Conservation (phyloP, 176 grass and related monocot species). For the Zoysia pacifica region DNA sequence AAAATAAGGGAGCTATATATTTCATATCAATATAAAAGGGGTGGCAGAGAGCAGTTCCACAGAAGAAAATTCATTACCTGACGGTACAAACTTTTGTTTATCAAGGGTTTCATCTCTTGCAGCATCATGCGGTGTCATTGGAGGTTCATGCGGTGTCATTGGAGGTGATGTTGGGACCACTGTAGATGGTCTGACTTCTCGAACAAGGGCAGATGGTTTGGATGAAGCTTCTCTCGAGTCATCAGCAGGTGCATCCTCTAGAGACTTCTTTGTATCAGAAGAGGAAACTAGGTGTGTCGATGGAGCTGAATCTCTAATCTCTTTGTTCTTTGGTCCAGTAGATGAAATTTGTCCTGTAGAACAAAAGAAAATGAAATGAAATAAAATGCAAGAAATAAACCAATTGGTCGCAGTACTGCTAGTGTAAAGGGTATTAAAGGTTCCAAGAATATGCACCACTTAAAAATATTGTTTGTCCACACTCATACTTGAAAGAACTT, state of each 20-base stretch:
- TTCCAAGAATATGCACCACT: not conserved
- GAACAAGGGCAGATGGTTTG: constrained; percentile 13
- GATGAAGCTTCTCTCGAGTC: not conserved
- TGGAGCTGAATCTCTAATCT: constrained; percentile 2
- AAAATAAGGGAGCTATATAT: no score
- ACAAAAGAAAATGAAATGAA: constrained; percentile 7
- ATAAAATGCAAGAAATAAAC: constrained; percentile 1
- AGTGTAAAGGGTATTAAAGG: not conserved
- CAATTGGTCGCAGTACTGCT: not conserved
- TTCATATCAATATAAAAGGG: no score
- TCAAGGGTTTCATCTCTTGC: no score
- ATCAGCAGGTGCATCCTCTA: constrained; percentile 1
- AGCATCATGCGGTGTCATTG: no score
- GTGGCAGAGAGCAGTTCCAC: no score
- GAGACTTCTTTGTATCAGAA: not conserved
- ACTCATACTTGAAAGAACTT: constrained; percentile 5
- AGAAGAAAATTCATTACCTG: no score
- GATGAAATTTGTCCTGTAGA: not conserved
- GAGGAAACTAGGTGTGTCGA: constrained; percentile 5
- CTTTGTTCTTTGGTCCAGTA: constrained; percentile 6
- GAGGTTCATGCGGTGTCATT: not conserved
- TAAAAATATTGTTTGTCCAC: no score
- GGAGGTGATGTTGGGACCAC: no score
- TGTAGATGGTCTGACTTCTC: not conserved
- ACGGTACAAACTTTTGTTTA: no score